Evolutionary conservation across 2,329 filamentous ascomycete species (phyloP).

Genomic region (Pseudogymnoascus sp.): DNA sequence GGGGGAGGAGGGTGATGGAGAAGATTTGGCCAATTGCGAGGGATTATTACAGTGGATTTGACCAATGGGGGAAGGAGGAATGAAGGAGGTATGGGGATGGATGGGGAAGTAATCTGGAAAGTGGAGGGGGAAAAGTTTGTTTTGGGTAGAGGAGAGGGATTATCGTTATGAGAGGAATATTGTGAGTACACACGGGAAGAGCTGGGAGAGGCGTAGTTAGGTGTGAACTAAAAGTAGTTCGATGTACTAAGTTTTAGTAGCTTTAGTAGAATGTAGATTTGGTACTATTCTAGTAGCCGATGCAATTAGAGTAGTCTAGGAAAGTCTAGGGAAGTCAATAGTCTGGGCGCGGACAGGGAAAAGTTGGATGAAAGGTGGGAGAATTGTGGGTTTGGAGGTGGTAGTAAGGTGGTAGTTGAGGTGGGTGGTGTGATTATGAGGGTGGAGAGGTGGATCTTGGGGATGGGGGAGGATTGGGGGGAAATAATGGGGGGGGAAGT

Average conservation of each 20-base stretch:
- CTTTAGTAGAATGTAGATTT: no score
- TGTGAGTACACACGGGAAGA: background rate
- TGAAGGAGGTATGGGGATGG: background rate
- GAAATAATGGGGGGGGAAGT: no score
- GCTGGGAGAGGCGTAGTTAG: background rate
- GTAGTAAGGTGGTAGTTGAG: no score
- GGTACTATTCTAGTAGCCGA: background rate
- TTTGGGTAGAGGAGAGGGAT: background rate
- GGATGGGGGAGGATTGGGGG: background rate
- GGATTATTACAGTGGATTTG: background rate
- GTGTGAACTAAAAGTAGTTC: no score
- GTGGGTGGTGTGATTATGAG: background rate
- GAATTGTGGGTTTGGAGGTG: no score
- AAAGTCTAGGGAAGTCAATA: background rate
- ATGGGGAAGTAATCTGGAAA: background rate
- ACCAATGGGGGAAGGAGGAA: background rate
- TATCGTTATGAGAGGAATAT: background rate
- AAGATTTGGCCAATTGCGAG: background rate
- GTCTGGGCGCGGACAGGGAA: background rate
- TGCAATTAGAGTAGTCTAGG: background rate
- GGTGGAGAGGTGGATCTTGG: background rate
- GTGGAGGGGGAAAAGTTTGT: background rate
- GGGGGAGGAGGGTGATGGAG: background rate
- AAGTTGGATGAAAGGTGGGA: background rate
- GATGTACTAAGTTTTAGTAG: no score